Percentiles rank a stretch among this genome's conserved stretches.
Evolutionary conservation across 2,329 filamentous ascomycete genomes (phyloP).

Genomic region (Phaeosphaeriaceae sp.): DNA sequence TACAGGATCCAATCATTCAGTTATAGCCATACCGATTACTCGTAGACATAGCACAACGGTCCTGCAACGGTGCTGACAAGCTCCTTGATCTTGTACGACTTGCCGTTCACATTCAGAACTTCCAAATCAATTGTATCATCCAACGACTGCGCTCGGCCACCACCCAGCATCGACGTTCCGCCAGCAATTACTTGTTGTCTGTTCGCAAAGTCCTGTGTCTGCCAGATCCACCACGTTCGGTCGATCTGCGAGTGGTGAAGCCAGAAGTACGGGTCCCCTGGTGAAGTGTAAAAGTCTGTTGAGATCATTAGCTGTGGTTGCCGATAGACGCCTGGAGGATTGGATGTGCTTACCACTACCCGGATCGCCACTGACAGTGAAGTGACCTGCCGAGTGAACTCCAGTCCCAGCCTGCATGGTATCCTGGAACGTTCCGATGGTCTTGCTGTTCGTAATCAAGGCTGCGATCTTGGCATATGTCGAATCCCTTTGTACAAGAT

Average conservation of each 20-base stretch:
- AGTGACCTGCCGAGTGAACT: conserved; percentile 56
- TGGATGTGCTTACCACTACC: conserved; percentile 40
- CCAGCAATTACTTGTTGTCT: conserved; percentile 51
- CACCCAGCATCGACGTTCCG: conserved; percentile 53
- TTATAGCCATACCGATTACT: conserved; percentile 18
- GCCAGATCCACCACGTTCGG: conserved; percentile 59
- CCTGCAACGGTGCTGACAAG: conserved; percentile 56
- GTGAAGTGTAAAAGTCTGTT: conserved; percentile 53
- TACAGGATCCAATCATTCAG: neutral
- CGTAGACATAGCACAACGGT: conserved; percentile 57
- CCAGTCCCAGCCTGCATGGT: conserved; percentile 46
- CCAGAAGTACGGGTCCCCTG: conserved; percentile 57
- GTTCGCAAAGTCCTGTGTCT: conserved; percentile 51
- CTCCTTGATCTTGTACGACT: conserved; percentile 49
- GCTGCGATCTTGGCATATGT: conserved; percentile 37
- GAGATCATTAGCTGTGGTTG: neutral
- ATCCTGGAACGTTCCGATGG: conserved; percentile 49
- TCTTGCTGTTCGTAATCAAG: conserved; percentile 30
- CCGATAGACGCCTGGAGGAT: neutral
- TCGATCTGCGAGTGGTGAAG: conserved; percentile 60
- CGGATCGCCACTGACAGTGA: conserved; percentile 54
- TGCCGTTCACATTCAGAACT: conserved; percentile 42
- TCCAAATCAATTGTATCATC: conserved; percentile 50
- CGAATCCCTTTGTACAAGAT: conserved; percentile 33
- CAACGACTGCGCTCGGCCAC: conserved; percentile 27